These are phyloP conservation scores for Penicillium sp. DNA, from an alignment of 2,329 filamentous ascomycete species.

Conservation along the genomic window DNA sequence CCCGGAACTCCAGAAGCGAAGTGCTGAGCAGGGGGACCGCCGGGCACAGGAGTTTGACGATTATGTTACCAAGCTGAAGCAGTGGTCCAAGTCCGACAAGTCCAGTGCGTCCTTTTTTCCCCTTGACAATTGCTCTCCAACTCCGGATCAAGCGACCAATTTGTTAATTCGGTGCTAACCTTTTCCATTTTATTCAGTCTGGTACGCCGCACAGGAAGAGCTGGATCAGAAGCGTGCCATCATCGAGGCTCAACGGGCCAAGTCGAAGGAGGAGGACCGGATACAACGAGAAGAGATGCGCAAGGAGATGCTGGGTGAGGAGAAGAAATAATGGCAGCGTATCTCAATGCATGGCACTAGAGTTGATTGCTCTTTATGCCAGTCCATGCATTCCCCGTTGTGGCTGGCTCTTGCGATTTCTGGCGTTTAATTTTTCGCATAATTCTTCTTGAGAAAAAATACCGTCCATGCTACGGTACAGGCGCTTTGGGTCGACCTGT, in stretches of 20 bases:
- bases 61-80: constrained; percentile 80
- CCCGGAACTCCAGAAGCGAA: constrained; percentile 86
- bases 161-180: constrained; percentile 1
- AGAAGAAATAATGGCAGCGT: neutral
- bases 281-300: constrained; percentile 41
- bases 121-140: neutral
- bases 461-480: neutral
- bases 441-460: neutral
- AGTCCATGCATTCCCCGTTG: neutral
- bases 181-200: constrained; percentile 31
- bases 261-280: constrained; percentile 33
- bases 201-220: constrained; percentile 41
- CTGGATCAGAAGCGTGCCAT: constrained; percentile 30
- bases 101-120: constrained; percentile 62
- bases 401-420: neutral
- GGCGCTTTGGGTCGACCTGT: neutral
- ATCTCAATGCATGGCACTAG: neutral
- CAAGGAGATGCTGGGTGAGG: constrained; percentile 37
- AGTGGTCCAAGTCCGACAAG: constrained; percentile 87
- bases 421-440: neutral
- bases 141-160: neutral
- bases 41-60: constrained; percentile 84
- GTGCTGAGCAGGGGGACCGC: constrained; percentile 73
- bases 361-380: neutral
- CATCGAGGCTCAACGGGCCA: constrained; percentile 22